Percentiles rank a stretch among this genome's conserved stretches.
phyloP scores from a whole-genome alignment of 2,329 filamentous ascomycete species.

The Colletotrichum sp. region DNA sequence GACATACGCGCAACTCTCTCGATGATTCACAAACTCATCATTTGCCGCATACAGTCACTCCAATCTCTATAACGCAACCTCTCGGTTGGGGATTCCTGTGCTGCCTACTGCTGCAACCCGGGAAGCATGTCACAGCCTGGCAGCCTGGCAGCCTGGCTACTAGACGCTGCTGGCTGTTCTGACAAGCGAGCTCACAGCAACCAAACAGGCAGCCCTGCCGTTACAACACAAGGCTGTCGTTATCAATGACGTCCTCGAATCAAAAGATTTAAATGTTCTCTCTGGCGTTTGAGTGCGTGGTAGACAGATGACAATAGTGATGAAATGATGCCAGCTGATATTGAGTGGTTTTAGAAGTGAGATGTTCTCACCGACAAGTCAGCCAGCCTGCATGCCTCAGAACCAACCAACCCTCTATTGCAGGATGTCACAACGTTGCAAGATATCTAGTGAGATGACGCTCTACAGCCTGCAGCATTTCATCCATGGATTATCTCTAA shows the following conservation, averaged over 20 bases:
- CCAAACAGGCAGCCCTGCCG: not conserved
- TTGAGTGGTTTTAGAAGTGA: not conserved
- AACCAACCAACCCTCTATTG: not conserved
- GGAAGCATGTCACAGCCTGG: not conserved
- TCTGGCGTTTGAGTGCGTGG: not conserved
- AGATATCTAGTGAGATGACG: rapidly evolving
- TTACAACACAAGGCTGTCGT: not conserved
- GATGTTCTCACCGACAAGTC: not conserved
- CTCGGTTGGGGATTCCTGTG: no score
- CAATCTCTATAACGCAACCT: not conserved
- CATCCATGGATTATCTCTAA: not conserved
- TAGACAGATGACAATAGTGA: not conserved
- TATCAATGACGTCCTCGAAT: not conserved
- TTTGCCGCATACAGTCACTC: not conserved
- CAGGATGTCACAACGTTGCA: not conserved
- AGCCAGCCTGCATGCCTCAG: not conserved
- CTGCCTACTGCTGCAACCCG: not conserved
- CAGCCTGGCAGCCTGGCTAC: not conserved
- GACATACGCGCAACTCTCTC: not conserved
- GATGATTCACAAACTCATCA: not conserved
- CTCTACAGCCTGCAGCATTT: not conserved
- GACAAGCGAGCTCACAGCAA: not conserved
- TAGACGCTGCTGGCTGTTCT: not conserved
- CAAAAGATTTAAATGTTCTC: not conserved
- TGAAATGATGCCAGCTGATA: not conserved